Evolutionary conservation across 2,329 filamentous ascomycete genomes (phyloP).

Genomic region (Alternaria novae-zelandiae): DNA sequence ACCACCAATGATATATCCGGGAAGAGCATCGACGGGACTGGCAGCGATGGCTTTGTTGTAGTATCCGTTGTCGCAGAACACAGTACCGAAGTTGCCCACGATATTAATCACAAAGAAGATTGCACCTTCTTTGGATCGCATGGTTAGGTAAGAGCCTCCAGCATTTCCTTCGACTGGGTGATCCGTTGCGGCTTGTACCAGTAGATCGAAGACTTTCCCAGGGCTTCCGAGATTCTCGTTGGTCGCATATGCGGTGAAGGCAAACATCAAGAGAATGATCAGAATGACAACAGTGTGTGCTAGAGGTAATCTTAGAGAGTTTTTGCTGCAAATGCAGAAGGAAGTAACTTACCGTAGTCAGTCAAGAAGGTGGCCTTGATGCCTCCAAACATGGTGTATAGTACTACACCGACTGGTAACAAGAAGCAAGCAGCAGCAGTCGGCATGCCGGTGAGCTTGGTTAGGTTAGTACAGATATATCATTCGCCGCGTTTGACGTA

Average conservation of each 20-base stretch:
- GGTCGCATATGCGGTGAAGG: slow-evolving; percentile 81
- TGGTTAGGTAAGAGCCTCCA: slow-evolving; percentile 83
- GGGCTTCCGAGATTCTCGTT: slow-evolving; percentile 76
- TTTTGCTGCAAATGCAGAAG: neutral
- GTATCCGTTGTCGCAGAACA: slow-evolving; percentile 85
- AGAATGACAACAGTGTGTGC: slow-evolving; percentile 85
- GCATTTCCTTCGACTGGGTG: slow-evolving; percentile 83
- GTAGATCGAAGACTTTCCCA: slow-evolving; percentile 75
- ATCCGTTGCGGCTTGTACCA: slow-evolving; percentile 69
- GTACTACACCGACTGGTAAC: slow-evolving; percentile 77
- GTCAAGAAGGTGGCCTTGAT: slow-evolving; percentile 77
- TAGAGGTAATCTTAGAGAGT: neutral
- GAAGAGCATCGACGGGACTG: slow-evolving; percentile 81
- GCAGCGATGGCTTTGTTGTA: slow-evolving; percentile 95
- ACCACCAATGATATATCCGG: slow-evolving; percentile 86
- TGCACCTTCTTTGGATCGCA: slow-evolving; percentile 79
- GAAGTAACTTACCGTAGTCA: slow-evolving; percentile 61
- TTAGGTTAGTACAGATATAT: slow-evolving; percentile 51
- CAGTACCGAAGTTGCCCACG: slow-evolving; percentile 81
- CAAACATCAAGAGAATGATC: slow-evolving; percentile 84
- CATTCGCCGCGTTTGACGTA: slow-evolving; percentile 10
- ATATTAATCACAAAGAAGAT: slow-evolving; percentile 94
- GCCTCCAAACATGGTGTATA: slow-evolving; percentile 77
- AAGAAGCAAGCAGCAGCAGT: slow-evolving; percentile 85
- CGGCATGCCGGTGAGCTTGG: slow-evolving; percentile 72